These are phyloP conservation scores for Hyaloperonospora brassicae DNA, from an alignment of 352 stramenopile species.

Conservation along the genomic window DNA sequence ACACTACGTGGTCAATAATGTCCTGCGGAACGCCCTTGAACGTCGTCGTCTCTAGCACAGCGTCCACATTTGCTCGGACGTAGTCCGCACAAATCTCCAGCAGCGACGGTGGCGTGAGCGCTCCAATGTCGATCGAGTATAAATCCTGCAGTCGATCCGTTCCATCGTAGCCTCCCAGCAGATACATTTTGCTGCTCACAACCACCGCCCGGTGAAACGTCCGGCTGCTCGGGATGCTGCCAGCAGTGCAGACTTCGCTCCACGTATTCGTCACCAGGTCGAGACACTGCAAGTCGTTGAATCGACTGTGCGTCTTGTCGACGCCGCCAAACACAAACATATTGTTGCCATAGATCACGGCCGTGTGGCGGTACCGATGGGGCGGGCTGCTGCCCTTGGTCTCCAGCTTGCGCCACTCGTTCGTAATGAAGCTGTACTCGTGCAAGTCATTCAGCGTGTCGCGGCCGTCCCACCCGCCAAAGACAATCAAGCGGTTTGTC, in stretches of 20 bases:
- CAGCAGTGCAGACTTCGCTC: slow-evolving; percentile 76
- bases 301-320: slow-evolving; percentile 83
- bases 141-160: slow-evolving; percentile 78
- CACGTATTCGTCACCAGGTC: slow-evolving; percentile 77
- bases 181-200: slow-evolving; percentile 75
- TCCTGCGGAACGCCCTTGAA: slow-evolving; percentile 74
- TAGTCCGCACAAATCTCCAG: slow-evolving; percentile 68
- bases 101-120: slow-evolving; percentile 58
- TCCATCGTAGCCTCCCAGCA: slow-evolving; percentile 81
- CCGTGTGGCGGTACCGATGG: slow-evolving; percentile 80
- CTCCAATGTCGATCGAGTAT: slow-evolving; percentile 80
- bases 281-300: slow-evolving; percentile 78
- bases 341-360: slow-evolving; percentile 73
- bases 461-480: slow-evolving; percentile 81
- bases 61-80: slow-evolving; percentile 55
- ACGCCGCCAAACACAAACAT: slow-evolving; percentile 89
- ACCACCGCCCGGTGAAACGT: slow-evolving; percentile 85
- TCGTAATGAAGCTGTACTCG: slow-evolving; percentile 66
- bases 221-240: slow-evolving; percentile 70
- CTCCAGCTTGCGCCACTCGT: slow-evolving; percentile 58
- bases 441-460: slow-evolving; percentile 81
- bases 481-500: slow-evolving; percentile 71
- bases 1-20: slow-evolving; percentile 69
- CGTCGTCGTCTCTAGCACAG: slow-evolving; percentile 53
- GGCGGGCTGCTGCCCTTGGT: slow-evolving; percentile 49